Base-by-base conservation (phyloP, 768 basidiomycete species). In the Kwoniella mangroviensis region DNA sequence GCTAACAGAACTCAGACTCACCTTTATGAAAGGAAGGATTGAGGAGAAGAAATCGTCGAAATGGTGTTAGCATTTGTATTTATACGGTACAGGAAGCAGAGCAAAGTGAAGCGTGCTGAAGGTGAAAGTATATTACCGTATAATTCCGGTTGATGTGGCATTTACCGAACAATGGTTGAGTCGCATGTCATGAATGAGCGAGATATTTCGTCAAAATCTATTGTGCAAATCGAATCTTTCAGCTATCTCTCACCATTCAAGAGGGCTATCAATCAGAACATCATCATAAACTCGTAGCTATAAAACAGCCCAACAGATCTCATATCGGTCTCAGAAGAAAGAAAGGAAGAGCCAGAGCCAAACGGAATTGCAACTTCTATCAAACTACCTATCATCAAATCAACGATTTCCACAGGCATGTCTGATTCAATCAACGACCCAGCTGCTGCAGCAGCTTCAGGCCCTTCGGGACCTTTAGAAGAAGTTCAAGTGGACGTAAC, bases 401-500 rank as follows among this genome's bases (percentile, higher is more conserved):
- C 49, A 53, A n/a, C 52, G 28, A 7, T 54, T 12, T 54, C n/a
- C 34, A 52, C 22, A 43, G 11, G 15, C 45, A 69, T 63, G 61
- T 53, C 62, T 17, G 68, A 68, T 22, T 28, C 67, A 24, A 74
- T 76, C 72, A 78, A 80, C 72, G 75, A 74, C 55, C 76, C 76
- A 41, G 68, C 69, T 52, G 75, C 75, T 21, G 78, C 78, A 15
- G 73, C 75, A 26, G 67, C 74, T 26, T 72, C 76, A 15, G 67
- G 72, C n/a, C 52, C 66, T 45, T 67, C 69, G 15, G 65, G 51
- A 21, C 70, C 73, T 17, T 56, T 69, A n/a, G 69, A 69, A 64
- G 78, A 80, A 52, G 84, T 95, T 75, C 88, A 96, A 41, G 84
- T 97, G 78, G 94, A 96, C 86, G 85, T 87, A 17, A 87, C 91